A percentile compares a stretch with the other conserved stretches of the same genome.
phyloP scores from a whole-genome alignment of 805 yeast genomes.

The Candida easanensis region DNA sequence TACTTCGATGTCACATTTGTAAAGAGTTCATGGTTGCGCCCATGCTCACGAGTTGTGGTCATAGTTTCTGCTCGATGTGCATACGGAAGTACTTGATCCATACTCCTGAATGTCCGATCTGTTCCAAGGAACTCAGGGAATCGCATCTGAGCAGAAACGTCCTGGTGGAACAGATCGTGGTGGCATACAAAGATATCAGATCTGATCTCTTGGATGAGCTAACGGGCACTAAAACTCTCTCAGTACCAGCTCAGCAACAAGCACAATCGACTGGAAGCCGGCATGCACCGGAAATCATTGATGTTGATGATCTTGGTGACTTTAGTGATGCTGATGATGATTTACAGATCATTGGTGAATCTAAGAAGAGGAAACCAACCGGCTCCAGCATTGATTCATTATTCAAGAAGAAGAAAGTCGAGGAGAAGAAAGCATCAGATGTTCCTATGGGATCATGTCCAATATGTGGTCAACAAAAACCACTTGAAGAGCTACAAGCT shows the following conservation, averaged over 20 bases:
- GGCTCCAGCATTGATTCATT: conserved; percentile 16
- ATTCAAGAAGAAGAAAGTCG: conserved; percentile 15
- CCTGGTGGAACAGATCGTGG: conserved; percentile 67
- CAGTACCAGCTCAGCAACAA: neutral
- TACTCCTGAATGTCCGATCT: conserved; percentile 71
- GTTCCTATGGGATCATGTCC: conserved; percentile 55
- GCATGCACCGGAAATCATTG: conserved; percentile 24
- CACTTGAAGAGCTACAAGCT: conserved; percentile 49
- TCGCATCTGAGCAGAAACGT: conserved; percentile 65
- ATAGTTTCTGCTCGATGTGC: conserved; percentile 86
- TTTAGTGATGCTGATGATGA: conserved; percentile 22
- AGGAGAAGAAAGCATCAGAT: neutral
- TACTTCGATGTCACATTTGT: conserved; percentile 82
- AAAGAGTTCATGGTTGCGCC: conserved; percentile 81
- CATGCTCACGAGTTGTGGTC: conserved; percentile 80
- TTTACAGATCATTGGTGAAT: conserved; percentile 29
- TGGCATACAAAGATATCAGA: conserved; percentile 47
- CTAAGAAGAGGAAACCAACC: conserved; percentile 16
- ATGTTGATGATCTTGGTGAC: conserved; percentile 19
- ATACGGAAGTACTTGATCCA: conserved; percentile 66
- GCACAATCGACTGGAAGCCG: no score
- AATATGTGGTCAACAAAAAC: conserved; percentile 51
- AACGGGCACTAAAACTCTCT: no score
- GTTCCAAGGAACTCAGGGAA: conserved; percentile 68
- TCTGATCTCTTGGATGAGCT: conserved; percentile 35